Base-by-base conservation (phyloP, 2,329 filamentous ascomycete species). In the Chaetomium olivaceum region DNA sequence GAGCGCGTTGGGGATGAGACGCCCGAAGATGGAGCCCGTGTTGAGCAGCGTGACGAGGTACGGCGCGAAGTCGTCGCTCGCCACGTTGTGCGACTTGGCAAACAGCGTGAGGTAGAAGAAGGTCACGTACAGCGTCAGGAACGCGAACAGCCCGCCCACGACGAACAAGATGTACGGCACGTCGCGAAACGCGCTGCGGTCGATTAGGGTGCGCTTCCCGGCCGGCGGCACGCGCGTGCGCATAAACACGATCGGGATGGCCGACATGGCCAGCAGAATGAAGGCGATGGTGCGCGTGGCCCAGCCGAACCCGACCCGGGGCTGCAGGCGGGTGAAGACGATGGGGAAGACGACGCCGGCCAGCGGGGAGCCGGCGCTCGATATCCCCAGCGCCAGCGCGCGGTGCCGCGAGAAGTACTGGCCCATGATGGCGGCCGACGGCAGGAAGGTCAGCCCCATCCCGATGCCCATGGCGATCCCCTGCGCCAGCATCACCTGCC, bases 261-360 rank as follows among this genome's bases (percentile, higher is more conserved):
- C 62, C 48, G 77, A 74, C 25, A 80, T 72, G 1, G 59, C 79
- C 16, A 81, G 75, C 19, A 83, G 73, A 62, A 76, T 71, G 73
- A 88, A 89, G 33, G 85, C 85, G 62, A 88, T 78, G 21, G 73
- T 72, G n/a, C 77, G 76, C 68, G 83, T 79, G 3, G 84, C 76
- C 68, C 75, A 77, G 14, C 73, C 73, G 58, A 81, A 78, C 59
- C 78, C 74, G 58, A 79, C 70, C n/a, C 68, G 33, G 3, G 64
- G 64, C 60, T 72, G 63, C 27, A 76, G 68, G 25, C 65, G 66
- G 55, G 69, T 72, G 73, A 83, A 80, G 36, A 82, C 73, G 67
- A 84, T 76, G 1, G 81, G 80, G 64, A 81, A 81, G 43, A 83
- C 73, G 66, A 83, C 78, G 12, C 82, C 81, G 62, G 75, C 77